phyloP scores from a whole-genome alignment of 306 rosid genomes.

The Corylus avellana region DNA sequence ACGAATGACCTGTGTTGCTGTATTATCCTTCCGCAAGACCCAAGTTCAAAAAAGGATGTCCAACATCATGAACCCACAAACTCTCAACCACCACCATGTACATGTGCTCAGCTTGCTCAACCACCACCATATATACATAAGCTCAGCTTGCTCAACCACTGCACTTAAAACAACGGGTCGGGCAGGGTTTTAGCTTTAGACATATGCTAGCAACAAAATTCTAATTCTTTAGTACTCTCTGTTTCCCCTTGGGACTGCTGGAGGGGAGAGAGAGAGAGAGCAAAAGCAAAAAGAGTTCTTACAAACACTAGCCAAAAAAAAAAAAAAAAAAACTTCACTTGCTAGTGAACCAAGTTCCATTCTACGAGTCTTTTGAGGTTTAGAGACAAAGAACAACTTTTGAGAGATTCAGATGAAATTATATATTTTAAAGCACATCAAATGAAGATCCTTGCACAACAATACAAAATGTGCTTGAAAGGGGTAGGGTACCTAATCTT shows the following conservation, averaged over 20 bases:
- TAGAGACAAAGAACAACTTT: background rate
- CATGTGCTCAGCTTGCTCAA: background rate
- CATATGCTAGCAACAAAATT: background rate
- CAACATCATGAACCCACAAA: background rate
- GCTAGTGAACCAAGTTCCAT: background rate
- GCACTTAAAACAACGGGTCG: background rate
- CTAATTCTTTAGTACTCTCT: background rate
- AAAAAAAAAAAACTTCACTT: background rate
- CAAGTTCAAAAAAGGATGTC: background rate
- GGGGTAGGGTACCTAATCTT: background rate
- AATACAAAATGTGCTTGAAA: conserved; percentile 1
- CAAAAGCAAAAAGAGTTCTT: background rate
- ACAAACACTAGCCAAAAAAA: background rate
- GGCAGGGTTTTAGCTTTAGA: background rate
- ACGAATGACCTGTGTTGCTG: background rate
- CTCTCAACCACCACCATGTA: background rate
- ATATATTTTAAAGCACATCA: conserved; percentile 7
- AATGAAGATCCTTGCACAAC: conserved; percentile 1
- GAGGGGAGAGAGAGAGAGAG: background rate
- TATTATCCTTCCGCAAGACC: background rate
- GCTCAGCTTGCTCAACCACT: background rate
- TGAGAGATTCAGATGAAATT: conserved; percentile 3
- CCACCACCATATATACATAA: background rate
- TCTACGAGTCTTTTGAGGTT: too few relatives aligned
- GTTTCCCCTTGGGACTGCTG: background rate